Evolutionary conservation across 1,139 yeast species (phyloP).

Genomic region (Lodderomyces margitis): DNA sequence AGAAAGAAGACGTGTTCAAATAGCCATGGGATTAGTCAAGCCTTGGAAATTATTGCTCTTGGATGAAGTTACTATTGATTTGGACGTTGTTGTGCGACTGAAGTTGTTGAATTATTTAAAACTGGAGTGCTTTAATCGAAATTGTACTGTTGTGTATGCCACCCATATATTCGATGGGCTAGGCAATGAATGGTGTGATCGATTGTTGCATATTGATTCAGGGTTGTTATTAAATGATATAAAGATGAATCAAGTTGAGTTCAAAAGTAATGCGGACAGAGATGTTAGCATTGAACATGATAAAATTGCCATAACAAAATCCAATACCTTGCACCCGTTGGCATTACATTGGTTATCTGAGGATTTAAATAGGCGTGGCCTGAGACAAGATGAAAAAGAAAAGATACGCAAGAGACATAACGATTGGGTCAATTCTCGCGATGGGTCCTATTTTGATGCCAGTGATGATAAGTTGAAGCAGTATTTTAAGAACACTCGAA

Average conservation of each 20-base stretch:
- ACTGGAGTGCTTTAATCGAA: conserved; percentile 63
- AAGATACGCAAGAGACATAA: conserved; percentile 45
- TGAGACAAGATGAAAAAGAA: conserved; percentile 49
- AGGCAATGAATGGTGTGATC: conserved; percentile 79
- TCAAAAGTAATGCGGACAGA: conserved; percentile 15
- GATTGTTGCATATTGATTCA: conserved; percentile 72
- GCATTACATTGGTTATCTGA: conserved; percentile 62
- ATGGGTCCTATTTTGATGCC: conserved; percentile 46
- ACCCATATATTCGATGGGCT: conserved; percentile 97
- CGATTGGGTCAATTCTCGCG: conserved; percentile 43
- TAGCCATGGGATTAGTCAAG: conserved; percentile 86
- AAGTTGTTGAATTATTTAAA: conserved; percentile 67
- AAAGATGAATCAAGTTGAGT: conserved; percentile 19
- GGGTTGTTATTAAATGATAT: conserved; percentile 48
- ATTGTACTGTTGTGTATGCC: conserved; percentile 80
- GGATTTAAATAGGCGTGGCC: conserved; percentile 54
- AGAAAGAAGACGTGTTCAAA: conserved; percentile 88
- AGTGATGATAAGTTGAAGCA: conserved; percentile 42
- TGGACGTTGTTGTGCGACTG: conserved; percentile 87
- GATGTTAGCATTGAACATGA: conserved; percentile 16
- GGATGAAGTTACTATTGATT: conserved; percentile 95
- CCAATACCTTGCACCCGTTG: conserved; percentile 65
- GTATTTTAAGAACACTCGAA: conserved; percentile 50
- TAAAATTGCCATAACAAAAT: conserved; percentile 36
- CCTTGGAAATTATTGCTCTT: conserved; percentile 85